Evolutionary conservation across 164 flowering plant genomes (phyloP), one percentile per base, ranked within the genome.

Genomic region (Liquidambar formosana): DNA sequence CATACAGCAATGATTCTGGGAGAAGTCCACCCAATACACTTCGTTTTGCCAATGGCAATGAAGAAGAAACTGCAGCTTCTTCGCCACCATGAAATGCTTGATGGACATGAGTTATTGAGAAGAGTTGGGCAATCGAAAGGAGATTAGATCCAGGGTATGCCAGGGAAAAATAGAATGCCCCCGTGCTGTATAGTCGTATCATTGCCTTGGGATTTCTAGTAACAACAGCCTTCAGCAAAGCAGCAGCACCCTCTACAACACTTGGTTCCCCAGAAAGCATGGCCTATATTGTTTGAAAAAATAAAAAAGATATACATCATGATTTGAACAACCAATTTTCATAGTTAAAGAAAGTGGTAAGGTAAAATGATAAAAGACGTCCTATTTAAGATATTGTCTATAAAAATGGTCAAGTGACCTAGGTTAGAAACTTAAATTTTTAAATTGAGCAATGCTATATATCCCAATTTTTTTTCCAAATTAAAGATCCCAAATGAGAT

Each of bases 61-160:
- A 96, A 57, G 99, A 88, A 15, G 99, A 91, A 67, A 96, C 86
- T 64, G 99, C 96, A 67, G 99, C 99, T 80, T 96, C 98, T 83
- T 96, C 99, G 38, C 99, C 99, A 60, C 99, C 98, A 88, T 96
- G 99, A 77, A 96, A 96, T 52, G 99, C 99, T 91, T 96, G 98
- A 82, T 92, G 84, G 65, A 90, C 95, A 77, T 96, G 99, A 53
- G 97, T 96, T 59, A 82, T 87, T 11, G 95, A 82, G 78, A 96
- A 93, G 49, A 96, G 91, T 67, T 88, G 94, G 22, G 97, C 92
- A 72, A 96, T 93, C 44, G 98, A 86, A 63, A 78, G 86, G 65
- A 96, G 98, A 82, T 96, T 96, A 61, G 99, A 96, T 65, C 99
- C 99, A 70, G 99, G 97, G 74, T 96, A 96, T 51, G 99, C 88